Evolutionary conservation across 2,329 filamentous ascomycete species (phyloP), one percentile per base, ranked within the genome.

Genomic region (Colletotrichum tamarilloi): DNA sequence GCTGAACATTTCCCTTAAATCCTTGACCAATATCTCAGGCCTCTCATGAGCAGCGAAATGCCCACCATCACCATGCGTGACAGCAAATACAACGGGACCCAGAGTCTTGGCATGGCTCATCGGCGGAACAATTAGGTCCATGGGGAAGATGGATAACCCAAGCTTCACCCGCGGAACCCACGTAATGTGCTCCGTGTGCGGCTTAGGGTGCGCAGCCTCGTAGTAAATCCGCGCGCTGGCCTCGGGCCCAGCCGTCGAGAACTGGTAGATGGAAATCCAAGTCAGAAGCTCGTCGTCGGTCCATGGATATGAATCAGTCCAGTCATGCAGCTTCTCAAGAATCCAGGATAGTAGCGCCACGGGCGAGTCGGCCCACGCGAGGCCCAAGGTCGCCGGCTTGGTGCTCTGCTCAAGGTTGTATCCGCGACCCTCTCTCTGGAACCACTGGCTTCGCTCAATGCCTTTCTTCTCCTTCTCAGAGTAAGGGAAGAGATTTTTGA

Each of bases 251-350:
- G 92, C 91, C 0, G 84, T 87, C 9, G 89, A 92, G 60, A 95
- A 95, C 79, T 88, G 90, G 80, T 95, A 95, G 52, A 95, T 88
- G 62, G 87, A 90, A 1, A 95, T 82, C 94, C 93, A 96, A 0
- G 91, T 94, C 30, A 94, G 82, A 9, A 95, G 87, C 82, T 95
- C 93, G 67, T 95, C 92, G 74, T 94, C 91, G 0, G 90, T 92
- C 93, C 93, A 95, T 0, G 88, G 84, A 78, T 95, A 95, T 1
- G 77, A 77, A 77, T 95, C 93, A 0, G 91, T 91, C 94, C 93
- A 96, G 76, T 93, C 91, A 76, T 92, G 90, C 49, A 96, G 83
- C 79, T 96, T 96, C 82, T 96, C 94, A 76, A 93, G 93, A 42
- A 96, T 91, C 94, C 94, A 97, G 0, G 92, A 90, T 1, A 96